These are phyloP conservation scores for Penicillium expansum DNA, from an alignment of 2,329 filamentous ascomycete species.

Conservation along the genomic window DNA sequence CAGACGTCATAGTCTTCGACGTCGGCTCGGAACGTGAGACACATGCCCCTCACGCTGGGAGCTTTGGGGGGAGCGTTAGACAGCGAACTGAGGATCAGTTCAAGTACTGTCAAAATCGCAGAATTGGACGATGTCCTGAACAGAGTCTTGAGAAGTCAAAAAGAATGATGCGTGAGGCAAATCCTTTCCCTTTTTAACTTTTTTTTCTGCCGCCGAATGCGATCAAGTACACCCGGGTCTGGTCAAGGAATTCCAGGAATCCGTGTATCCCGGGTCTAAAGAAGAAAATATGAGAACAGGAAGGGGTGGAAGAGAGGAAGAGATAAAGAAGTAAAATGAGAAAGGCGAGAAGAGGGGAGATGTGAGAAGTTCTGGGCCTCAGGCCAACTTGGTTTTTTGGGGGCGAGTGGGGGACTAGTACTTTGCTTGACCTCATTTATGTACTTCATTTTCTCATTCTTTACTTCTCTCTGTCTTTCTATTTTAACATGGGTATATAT, in stretches of 20 bases:
- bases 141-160: conserved; percentile 7
- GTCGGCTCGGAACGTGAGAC: conserved; percentile 26
- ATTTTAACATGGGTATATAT: not conserved
- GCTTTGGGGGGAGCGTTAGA: conserved; percentile 1
- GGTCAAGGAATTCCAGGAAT: conserved; percentile 1
- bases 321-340: conserved; percentile 1
- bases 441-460: not conserved
- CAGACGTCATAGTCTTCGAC: conserved; percentile 39
- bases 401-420: conserved; percentile 4
- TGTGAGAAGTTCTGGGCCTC: conserved; percentile 16
- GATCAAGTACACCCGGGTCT: conserved; percentile 10
- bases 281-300: not conserved
- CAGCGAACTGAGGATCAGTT: not conserved
- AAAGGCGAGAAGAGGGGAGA: conserved; percentile 15
- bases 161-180: conserved; percentile 31
- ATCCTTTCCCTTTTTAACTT: conserved; percentile 27
- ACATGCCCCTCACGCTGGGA: conserved; percentile 33
- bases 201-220: conserved; percentile 18
- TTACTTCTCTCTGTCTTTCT: too few relatives aligned
- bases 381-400: conserved; percentile 16
- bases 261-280: not conserved
- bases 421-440: not conserved
- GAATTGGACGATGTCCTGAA: not conserved
- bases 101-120: not conserved
- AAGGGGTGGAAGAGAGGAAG: not conserved